Conservation (phyloP, 148 eudicot species). For the Limonium bicolor region DNA sequence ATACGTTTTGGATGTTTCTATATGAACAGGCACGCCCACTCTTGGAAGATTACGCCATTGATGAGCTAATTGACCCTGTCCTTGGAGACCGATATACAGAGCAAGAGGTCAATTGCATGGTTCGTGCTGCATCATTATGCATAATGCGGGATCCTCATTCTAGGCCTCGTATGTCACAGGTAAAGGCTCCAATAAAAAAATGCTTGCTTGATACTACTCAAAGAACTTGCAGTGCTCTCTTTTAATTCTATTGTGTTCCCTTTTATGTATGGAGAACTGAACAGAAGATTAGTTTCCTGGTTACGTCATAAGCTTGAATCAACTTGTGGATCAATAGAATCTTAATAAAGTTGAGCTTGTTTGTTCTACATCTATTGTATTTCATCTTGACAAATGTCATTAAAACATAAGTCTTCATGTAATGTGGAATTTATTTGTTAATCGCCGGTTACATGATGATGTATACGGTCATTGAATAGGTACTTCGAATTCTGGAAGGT, state of each 20-base stretch:
- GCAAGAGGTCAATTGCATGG: conserved; percentile 61
- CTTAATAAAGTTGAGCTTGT: no score
- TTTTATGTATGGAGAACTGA: neutral
- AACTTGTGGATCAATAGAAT: no score
- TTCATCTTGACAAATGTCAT: neutral
- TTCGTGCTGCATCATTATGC: conserved; percentile 86
- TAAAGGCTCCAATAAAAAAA: conserved; percentile 5
- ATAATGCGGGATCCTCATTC: conserved; percentile 66
- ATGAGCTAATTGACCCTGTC: conserved; percentile 63
- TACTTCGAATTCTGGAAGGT: conserved; percentile 71
- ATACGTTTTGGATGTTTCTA: no score
- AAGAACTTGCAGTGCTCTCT: neutral
- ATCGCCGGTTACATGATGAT: neutral
- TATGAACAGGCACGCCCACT: conserved; percentile 85
- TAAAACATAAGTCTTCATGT: neutral
- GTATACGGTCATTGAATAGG: conserved; percentile 16
- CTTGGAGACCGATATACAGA: conserved; percentile 46
- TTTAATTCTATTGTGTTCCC: neutral
- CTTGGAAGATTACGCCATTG: conserved; percentile 46
- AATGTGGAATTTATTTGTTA: neutral
- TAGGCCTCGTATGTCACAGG: conserved; percentile 98
- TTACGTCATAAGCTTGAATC: neutral
- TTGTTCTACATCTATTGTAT: no score
- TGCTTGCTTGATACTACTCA: neutral
- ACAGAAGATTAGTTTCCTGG: neutral